phyloP scores from a whole-genome alignment of 805 yeast species.

The Kuraishia ogatae region DNA sequence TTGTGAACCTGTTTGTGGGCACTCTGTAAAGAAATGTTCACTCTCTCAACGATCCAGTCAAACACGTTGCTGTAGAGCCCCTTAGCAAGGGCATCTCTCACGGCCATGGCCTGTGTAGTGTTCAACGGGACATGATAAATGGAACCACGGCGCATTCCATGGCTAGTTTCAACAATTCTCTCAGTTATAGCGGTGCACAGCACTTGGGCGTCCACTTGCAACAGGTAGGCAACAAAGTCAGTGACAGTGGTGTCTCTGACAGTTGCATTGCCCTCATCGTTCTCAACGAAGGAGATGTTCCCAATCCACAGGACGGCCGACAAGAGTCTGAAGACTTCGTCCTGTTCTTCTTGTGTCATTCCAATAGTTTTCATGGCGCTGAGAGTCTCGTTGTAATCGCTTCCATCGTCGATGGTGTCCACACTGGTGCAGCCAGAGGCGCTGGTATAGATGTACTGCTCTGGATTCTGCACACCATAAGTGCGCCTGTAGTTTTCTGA shows the following conservation, averaged over 20 bases:
- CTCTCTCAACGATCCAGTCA: constrained; percentile 94
- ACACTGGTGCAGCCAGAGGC: constrained; percentile 81
- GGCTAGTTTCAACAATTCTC: constrained; percentile 82
- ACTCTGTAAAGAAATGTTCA: constrained; percentile 66
- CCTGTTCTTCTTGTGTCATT: constrained; percentile 73
- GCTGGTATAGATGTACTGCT: constrained; percentile 83
- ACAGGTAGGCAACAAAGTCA: constrained; percentile 83
- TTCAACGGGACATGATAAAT: constrained; percentile 92
- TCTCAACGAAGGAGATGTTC: constrained; percentile 77
- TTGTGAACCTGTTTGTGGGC: constrained; percentile 32
- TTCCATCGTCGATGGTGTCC: constrained; percentile 74
- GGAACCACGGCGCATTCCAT: constrained; percentile 86
- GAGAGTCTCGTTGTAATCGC: constrained; percentile 74
- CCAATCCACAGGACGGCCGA: constrained; percentile 93
- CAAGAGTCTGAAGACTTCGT: constrained; percentile 76
- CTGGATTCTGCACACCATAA: constrained; percentile 91
- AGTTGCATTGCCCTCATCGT: constrained; percentile 78
- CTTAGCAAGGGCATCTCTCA: constrained; percentile 90
- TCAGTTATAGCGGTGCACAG: constrained; percentile 65
- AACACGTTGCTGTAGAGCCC: constrained; percentile 88
- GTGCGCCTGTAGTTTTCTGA: constrained; percentile 73
- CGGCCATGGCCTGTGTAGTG: constrained; percentile 88
- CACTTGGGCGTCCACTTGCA: constrained; percentile 67
- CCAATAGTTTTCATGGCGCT: constrained; percentile 89
- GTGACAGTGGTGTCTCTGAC: constrained; percentile 86